Percentiles rank a stretch among this genome's conserved stretches.
These are phyloP conservation scores for Calophaca sinica DNA, from an alignment of 306 rosid species.

Conservation along the genomic window DNA sequence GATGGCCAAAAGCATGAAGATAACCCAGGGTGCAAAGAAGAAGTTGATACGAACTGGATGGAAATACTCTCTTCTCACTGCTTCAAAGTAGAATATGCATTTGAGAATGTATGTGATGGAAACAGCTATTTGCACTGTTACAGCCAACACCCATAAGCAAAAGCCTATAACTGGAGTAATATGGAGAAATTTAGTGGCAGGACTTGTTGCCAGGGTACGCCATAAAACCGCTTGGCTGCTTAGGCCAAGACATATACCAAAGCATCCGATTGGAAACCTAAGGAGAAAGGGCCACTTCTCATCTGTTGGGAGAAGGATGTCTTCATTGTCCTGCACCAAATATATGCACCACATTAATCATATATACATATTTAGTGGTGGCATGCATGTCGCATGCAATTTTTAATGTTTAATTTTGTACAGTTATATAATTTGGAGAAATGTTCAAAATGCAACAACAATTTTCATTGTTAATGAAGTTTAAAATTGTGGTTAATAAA, in stretches of 20 bases:
- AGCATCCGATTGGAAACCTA: constrained; percentile 82
- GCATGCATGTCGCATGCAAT: not conserved
- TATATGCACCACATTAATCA: not conserved
- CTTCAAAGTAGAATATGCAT: constrained; percentile 86
- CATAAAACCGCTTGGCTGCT: constrained; percentile 86
- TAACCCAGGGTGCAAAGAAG: constrained; percentile 94
- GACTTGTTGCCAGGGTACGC: constrained; percentile 81
- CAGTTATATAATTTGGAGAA: not conserved
- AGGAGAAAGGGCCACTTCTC: constrained; percentile 90
- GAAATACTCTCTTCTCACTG: constrained; percentile 81
- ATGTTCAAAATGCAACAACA: too few species aligned
- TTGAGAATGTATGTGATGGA: constrained; percentile 72
- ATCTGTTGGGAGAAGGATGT: constrained; percentile 90
- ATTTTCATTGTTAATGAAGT: too few species aligned
- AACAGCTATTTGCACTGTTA: constrained; percentile 56
- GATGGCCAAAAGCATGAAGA: constrained; percentile 81
- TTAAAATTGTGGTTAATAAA: too few species aligned
- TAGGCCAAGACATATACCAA: constrained; percentile 86
- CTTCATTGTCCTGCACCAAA: constrained; percentile 68
- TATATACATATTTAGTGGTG: constrained; percentile 17
- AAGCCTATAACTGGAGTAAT: constrained; percentile 62
- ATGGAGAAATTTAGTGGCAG: constrained; percentile 72
- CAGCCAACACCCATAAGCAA: constrained; percentile 67
- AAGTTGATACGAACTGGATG: constrained; percentile 84
- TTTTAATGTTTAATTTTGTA: too few species aligned